Base-by-base conservation (phyloP, 2,329 filamentous ascomycete species). In the Neodidymelliopsis sp. region DNA sequence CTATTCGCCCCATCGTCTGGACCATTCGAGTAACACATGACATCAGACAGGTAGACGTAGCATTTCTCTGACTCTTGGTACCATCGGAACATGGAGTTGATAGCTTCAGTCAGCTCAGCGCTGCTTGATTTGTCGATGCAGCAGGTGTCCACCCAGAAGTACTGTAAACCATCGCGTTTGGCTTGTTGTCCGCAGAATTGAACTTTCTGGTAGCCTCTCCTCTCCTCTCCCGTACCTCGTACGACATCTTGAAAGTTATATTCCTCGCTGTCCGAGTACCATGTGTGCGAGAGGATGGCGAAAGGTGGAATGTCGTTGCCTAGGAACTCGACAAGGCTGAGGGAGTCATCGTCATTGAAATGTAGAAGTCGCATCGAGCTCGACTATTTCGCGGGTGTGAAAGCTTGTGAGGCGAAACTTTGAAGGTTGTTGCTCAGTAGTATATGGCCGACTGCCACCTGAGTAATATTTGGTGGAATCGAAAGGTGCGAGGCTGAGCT, bases 251-350 rank as follows among this genome's bases (percentile, higher is more conserved):
- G 23, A 28, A 42, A 54, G 4, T 22, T 57, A 1, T 46, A 39
- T 13, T 56, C 54, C 10, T 57, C 25, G 11, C 31, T 12, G 24
- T 56, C 49, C 6, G 22, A 11, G 13, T 49, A 52, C 57, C 54
- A 60, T 3, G 54, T 58, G 29, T 60, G 57, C 3, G 57, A 60
- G 3, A 60, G 35, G 11, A 56, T 56, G 15, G 57, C 55, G 23
- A 59, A 61, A 10, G 22, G 13, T 2, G 54, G 56, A n/a, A 54
- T 39, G 23, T 57, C 20, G 35, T 59, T 50, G 27, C 62, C 56
- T 19, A 38, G 54, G 41, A 60, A 60, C 31, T 51, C 43, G 19
- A 33, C 27, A 6, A 54, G 47, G 35, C 40, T 53, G 49, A 49
- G 28, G 13, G 9, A 10, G 31, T 30, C 43, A 13, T 36, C 25